phyloP scores from a whole-genome alignment of 441 rosid genomes.

The Theobroma grandiflorum region DNA sequence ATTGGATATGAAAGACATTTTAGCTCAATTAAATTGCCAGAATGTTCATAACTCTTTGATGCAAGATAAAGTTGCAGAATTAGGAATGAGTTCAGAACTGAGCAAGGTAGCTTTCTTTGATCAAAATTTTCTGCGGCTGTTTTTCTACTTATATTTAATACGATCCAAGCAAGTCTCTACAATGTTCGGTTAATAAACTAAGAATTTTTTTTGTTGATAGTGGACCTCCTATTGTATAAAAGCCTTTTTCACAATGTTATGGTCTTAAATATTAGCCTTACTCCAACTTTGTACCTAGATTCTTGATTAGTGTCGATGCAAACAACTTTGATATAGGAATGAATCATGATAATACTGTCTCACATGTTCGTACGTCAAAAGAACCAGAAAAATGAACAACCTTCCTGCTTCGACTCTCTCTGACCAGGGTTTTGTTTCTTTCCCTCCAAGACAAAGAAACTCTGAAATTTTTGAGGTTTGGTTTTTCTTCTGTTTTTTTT shows the following conservation, averaged over 20 bases:
- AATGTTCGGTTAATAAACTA: not conserved
- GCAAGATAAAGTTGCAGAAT: conserved; percentile 56
- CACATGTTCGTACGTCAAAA: not conserved
- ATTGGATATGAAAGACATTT: conserved; percentile 56
- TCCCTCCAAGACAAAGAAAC: too few species aligned
- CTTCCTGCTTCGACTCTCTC: too few species aligned
- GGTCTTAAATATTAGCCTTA: not conserved
- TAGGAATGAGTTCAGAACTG: conserved; percentile 59
- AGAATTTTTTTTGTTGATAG: not conserved
- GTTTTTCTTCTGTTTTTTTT: too few species aligned
- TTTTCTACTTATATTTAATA: conserved; percentile 18
- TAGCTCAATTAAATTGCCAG: conserved; percentile 57
- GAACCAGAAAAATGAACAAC: too few species aligned
- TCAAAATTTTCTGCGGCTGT: conserved; percentile 8
- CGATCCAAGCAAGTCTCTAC: not conserved
- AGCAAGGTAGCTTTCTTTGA: conserved; percentile 64
- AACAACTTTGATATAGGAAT: not conserved
- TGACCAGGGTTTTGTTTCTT: too few species aligned
- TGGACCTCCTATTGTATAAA: not conserved
- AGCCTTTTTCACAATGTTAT: not conserved
- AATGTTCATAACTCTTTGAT: conserved; percentile 62
- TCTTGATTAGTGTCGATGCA: conserved; percentile 1
- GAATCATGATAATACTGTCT: not conserved
- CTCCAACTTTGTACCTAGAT: not conserved
- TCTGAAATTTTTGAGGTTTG: too few species aligned